Base-by-base conservation (phyloP, 78 protist species). In the Emiliania huxleyi region DNA sequence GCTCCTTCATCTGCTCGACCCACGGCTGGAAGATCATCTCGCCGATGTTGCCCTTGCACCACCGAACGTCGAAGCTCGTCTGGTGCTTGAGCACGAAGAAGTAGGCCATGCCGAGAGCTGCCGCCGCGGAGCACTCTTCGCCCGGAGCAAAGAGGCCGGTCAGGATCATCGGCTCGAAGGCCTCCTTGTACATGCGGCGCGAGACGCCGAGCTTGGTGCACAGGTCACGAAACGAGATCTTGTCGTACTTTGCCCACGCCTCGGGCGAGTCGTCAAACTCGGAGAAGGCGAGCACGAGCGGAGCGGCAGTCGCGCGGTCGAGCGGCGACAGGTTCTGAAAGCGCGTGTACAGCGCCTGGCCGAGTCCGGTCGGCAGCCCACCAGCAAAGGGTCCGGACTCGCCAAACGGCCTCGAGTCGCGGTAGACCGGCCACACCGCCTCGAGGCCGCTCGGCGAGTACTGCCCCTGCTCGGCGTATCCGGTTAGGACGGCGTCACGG, bases 71-170 rank as follows among this genome's bases (percentile, higher is more conserved):
- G 91, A 88, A 88, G 25, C 56, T 23, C 40, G 8, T 42, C 91
- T 88, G 91, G 48, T 40, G 40, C 49, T 38, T 40, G 23, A 88
- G 81, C 40, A 88, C 91, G 81, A 88, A 88, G 37, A 88, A 88
- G 81, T 88, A 56, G 22, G 91, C 91, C 91, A 88, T 88, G 15
- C 91, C 91, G 40, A 88, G 42, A 38, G 91, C 91, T 5, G 91
- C 91, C 15, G 91, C 91, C 0, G 91, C 91, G 55, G 91, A 88
- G 83, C 46, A 37, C 29, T 55, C 11, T 21, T 55, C 56, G 0
- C 83, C 91, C 12, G 91, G 83, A 2, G 91, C 91, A 55, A 88
- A 88, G 23, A 48, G 90, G 43, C 90, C 90, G 29, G 91, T 88
- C 38, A 88, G 55, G 52, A 88, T 22, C 91, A 88, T 88, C 19